phyloP scores from a whole-genome alignment of 371 early-diverging fungal genomes.

The Actinomortierella wolfii region DNA sequence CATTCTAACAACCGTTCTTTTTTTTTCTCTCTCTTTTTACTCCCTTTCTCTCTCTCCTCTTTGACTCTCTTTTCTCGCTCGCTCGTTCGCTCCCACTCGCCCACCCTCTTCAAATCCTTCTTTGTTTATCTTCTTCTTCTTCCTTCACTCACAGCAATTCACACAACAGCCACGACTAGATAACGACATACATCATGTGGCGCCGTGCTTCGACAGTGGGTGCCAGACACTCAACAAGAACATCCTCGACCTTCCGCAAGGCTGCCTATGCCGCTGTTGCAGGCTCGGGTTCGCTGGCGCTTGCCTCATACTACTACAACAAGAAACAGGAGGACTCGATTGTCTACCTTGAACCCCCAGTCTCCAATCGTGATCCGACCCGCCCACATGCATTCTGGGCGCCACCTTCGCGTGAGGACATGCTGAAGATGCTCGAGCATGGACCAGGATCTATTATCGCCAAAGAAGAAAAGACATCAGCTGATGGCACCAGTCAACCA shows the following conservation, averaged over 20 bases:
- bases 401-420: slow-evolving; percentile 73
- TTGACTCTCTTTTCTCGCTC: slow-evolving; percentile 1
- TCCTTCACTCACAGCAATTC: too few species aligned
- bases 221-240: slow-evolving; percentile 12
- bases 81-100: not conserved
- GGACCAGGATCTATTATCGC: slow-evolving; percentile 47
- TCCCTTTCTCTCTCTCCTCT: slow-evolving; percentile 1
- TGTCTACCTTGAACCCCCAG: slow-evolving; percentile 29
- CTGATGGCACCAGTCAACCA: slow-evolving; percentile 2
- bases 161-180: not conserved
- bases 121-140: slow-evolving; percentile 3
- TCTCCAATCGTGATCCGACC: slow-evolving; percentile 24
- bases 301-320: slow-evolving; percentile 34
- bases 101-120: not conserved
- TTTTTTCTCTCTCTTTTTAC: not conserved
- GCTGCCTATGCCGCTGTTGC: slow-evolving; percentile 32
- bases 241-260: slow-evolving; percentile 13
- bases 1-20: too few species aligned
- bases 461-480: slow-evolving; percentile 7
- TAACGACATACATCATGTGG: slow-evolving; percentile 21
- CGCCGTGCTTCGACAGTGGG: slow-evolving; percentile 35
- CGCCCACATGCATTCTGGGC: slow-evolving; percentile 69
- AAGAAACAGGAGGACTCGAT: slow-evolving; percentile 22
- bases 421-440: slow-evolving; percentile 67
- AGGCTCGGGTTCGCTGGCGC: slow-evolving; percentile 27